These are phyloP conservation scores for Colletotrichum plurivorum DNA, from an alignment of 2,329 filamentous ascomycete species.

Conservation along the genomic window DNA sequence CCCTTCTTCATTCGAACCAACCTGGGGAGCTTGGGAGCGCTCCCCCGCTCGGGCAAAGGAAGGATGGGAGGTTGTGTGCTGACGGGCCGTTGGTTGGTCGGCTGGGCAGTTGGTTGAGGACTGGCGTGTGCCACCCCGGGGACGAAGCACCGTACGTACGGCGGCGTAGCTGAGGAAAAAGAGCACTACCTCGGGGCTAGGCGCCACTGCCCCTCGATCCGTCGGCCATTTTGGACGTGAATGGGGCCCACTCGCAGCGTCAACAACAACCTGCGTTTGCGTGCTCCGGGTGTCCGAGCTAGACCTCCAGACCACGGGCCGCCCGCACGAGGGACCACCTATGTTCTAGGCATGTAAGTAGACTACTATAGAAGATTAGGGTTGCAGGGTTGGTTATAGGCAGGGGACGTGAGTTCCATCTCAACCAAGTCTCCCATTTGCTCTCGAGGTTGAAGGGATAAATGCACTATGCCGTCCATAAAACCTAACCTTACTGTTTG, in stretches of 20 bases:
- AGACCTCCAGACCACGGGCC: slow-evolving; percentile 17
- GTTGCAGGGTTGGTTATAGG: no score
- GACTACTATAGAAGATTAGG: background rate
- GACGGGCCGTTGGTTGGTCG: background rate
- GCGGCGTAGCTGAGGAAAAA: no score
- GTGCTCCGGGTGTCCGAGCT: slow-evolving; percentile 20
- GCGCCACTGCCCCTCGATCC: background rate
- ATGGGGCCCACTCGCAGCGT: slow-evolving; percentile 10
- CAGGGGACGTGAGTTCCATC: background rate
- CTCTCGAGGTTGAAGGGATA: background rate
- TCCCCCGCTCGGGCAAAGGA: slow-evolving; percentile 22
- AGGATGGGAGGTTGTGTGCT: background rate
- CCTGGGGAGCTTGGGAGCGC: background rate
- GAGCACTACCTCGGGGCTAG: no score
- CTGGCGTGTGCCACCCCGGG: background rate
- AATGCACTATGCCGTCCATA: background rate
- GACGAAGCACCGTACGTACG: background rate
- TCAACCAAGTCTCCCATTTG: background rate
- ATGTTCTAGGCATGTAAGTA: background rate
- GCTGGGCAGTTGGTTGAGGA: background rate
- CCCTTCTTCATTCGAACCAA: slow-evolving; percentile 11
- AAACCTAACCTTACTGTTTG: background rate
- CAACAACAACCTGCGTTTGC: slow-evolving; percentile 8
- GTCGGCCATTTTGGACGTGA: slow-evolving; percentile 5
- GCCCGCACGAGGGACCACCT: slow-evolving; percentile 20